Conservation (phyloP, 768 basidiomycete genomes). For the Rubroboletus pulcherrimus region DNA sequence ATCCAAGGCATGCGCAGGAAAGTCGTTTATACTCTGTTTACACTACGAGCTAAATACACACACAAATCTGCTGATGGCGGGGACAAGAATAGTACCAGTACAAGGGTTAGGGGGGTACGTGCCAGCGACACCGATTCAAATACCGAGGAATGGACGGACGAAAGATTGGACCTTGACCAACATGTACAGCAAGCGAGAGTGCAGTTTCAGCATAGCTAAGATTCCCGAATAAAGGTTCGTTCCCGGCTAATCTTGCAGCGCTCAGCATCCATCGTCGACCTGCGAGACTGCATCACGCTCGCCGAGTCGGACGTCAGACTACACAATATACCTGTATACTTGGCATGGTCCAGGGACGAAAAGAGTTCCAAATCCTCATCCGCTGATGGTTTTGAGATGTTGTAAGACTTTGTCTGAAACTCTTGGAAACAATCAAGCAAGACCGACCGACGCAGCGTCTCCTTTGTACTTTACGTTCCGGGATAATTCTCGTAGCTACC, state of each 20-base stretch:
- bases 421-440: not conserved
- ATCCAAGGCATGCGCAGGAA: not conserved
- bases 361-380: not conserved
- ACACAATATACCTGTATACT: not conserved
- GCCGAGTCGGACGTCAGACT: too few relatives aligned
- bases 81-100: not conserved
- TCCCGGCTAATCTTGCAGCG: too few relatives aligned
- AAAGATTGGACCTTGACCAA: not conserved
- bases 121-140: too few relatives aligned
- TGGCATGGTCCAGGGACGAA: not conserved
- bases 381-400: too few relatives aligned
- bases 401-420: not conserved
- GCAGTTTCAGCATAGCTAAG: not conserved
- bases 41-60: not conserved
- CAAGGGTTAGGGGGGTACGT: too few relatives aligned
- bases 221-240: not conserved
- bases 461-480: not conserved
- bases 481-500: not conserved
- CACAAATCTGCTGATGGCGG: not conserved
- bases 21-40: not conserved
- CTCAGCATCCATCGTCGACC: not conserved
- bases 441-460: too few relatives aligned
- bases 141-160: too few relatives aligned
- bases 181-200: too few relatives aligned
- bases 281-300: not conserved